Evolutionary conservation across 129 eudicot genomes (phyloP).

Genomic region (Escallonia rubra): DNA sequence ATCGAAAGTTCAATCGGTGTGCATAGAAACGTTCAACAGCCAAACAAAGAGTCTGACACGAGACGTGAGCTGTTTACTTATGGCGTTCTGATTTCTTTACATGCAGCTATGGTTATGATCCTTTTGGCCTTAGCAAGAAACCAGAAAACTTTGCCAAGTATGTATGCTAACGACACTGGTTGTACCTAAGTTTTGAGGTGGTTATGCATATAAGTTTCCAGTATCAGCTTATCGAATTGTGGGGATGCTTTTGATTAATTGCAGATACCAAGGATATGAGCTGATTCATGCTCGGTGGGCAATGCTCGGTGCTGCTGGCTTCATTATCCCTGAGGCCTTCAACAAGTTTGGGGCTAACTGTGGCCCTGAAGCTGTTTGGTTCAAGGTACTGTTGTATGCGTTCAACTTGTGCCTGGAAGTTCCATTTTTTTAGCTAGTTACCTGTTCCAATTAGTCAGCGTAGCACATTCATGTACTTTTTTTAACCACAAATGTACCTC

Average conservation of each 20-base stretch:
- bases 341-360: slow-evolving; percentile 93
- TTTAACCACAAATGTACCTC: too few species aligned
- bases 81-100: background rate
- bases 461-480: too few species aligned
- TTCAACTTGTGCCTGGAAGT: too few species aligned
- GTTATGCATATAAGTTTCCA: too few species aligned
- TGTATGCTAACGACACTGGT: slow-evolving; percentile 11
- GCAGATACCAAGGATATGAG: slow-evolving; percentile 85
- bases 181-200: too few species aligned
- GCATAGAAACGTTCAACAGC: too few species aligned
- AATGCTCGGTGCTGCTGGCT: slow-evolving; percentile 98
- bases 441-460: too few species aligned
- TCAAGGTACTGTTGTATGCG: slow-evolving; percentile 49
- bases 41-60: too few species aligned
- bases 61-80: too few species aligned
- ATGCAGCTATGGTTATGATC: slow-evolving; percentile 95
- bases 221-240: too few species aligned
- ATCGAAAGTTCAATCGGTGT: too few species aligned
- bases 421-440: too few species aligned
- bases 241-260: background rate
- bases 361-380: slow-evolving; percentile 99
- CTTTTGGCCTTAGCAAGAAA: slow-evolving; percentile 96
- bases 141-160: slow-evolving; percentile 95
- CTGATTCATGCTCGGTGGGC: slow-evolving; percentile 97
- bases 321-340: slow-evolving; percentile 93